Conservation (phyloP, 2,329 filamentous ascomycete species). For the Sordariomycetes sp. region DNA sequence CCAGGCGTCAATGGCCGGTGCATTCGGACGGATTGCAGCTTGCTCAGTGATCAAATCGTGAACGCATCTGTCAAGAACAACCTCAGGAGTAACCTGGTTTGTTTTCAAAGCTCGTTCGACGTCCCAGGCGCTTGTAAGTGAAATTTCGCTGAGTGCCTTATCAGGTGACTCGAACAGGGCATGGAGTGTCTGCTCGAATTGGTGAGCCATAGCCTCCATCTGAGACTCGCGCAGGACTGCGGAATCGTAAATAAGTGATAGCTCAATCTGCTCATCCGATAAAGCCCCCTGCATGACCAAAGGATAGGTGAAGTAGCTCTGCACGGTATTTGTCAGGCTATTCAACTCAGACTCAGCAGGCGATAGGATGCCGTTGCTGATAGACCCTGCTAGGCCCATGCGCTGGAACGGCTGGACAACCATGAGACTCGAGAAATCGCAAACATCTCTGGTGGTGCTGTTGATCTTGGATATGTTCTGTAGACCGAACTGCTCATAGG, state of each 20-base stretch:
- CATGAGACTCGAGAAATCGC: slow-evolving; percentile 10
- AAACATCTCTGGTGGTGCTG: slow-evolving; percentile 4
- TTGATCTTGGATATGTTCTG: slow-evolving; percentile 9
- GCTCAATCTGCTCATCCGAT: slow-evolving; percentile 1
- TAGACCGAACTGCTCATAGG: slow-evolving; percentile 10
- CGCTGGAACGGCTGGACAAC: slow-evolving; percentile 5
- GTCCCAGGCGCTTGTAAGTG: slow-evolving; percentile 4
- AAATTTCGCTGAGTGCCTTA: slow-evolving; percentile 8
- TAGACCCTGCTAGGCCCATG: no score
- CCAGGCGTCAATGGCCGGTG: slow-evolving; percentile 27
- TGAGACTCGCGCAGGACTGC: slow-evolving; percentile 7
- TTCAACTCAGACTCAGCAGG: background rate
- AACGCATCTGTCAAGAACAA: background rate
- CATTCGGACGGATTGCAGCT: background rate
- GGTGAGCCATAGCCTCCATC: slow-evolving; percentile 5
- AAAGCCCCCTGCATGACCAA: slow-evolving; percentile 12
- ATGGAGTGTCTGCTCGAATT: slow-evolving; percentile 8
- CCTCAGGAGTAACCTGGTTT: background rate
- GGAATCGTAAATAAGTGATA: slow-evolving; percentile 9
- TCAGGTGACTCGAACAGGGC: slow-evolving; percentile 8
- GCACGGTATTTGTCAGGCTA: no score
- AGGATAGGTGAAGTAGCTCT: slow-evolving; percentile 15
- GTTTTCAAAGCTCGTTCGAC: background rate
- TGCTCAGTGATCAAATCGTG: background rate
- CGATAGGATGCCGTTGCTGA: slow-evolving; percentile 1